Base-by-base conservation (phyloP, 768 basidiomycete genomes). In the Pleurotus salmoneostramineus region DNA sequence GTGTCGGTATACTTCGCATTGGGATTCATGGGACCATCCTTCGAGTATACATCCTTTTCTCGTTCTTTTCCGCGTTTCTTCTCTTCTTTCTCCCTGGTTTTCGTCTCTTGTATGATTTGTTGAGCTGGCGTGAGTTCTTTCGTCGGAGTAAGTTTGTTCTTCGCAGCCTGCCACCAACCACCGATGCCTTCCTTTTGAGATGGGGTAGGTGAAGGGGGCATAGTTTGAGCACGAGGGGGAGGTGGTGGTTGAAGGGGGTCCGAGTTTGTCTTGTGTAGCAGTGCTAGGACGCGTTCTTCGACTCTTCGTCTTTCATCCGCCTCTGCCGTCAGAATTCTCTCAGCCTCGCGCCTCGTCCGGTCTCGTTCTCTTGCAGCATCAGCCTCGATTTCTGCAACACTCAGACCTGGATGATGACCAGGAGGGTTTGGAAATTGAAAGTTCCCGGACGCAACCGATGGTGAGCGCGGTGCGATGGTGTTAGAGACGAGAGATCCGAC, bases 121-220 rank as follows among this genome's bases (percentile, higher is more conserved):
- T 93, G 91, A 0, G 92, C 91, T 6, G 91, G 90, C 0, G 92
- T 93, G n/a, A 91, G 82, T 11, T 89, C 83, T 64, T 92, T 93
- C 10, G 87, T 87, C 2, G 91, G 89, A 0, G 90, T 91, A 7
- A 94, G 78, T 62, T 75, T 84, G 62, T 82, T 83, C 77, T 89
- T 93, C 15, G 91, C 83, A 3, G 83, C 76, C 8, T 80, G 70
- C 88, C 91, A 91, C 92, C 92, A 93, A 46, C 77, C 77, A 1
- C 69, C 27, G 44, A 61, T 65, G 1, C 68, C 66, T n/a, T 87
- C 89, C 69, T 88, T 88, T 63, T 85, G 80, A 5, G 86, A 85
- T 6, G 76, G 66, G 1, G 83, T 77, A 0, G 88, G 88, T 0
- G 88, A 88, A 0, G 87, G 80, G 0, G 88, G 79, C 62, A 79